phyloP scores from a whole-genome alignment of 2,329 filamentous ascomycete species.

The Diaporthe vexans region DNA sequence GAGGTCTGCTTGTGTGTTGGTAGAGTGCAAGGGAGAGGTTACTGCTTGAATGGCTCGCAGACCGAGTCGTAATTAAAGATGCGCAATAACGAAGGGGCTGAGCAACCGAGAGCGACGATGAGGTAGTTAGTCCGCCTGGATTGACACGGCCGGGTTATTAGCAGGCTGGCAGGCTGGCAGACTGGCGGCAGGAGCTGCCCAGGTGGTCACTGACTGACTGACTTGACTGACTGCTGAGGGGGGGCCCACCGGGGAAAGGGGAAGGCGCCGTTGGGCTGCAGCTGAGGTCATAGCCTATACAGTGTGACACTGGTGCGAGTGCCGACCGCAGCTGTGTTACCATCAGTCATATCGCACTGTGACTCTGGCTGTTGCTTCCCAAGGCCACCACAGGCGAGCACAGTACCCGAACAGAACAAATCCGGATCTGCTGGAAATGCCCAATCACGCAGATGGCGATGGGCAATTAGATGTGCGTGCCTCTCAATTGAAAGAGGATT shows the following conservation, averaged over 20 bases:
- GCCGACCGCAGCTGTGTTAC: not conserved
- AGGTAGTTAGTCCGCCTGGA: constrained; percentile 33
- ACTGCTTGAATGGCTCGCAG: constrained; percentile 14
- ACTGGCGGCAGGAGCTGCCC: constrained; percentile 33
- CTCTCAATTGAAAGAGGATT: not conserved
- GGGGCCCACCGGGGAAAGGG: constrained; percentile 41
- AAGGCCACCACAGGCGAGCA: constrained; percentile 11
- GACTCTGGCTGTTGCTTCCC: constrained; percentile 13
- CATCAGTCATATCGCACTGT: constrained; percentile 5
- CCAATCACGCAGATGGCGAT: constrained; percentile 18
- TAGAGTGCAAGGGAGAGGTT: not conserved
- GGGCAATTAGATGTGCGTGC: not conserved
- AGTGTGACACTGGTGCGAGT: constrained; percentile 1
- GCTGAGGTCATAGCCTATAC: constrained; percentile 39
- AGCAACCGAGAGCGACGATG: constrained; percentile 40
- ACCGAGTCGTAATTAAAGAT: constrained; percentile 34
- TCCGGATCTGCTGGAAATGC: constrained; percentile 22
- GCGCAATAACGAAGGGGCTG: constrained; percentile 38
- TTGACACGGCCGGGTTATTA: constrained; percentile 15
- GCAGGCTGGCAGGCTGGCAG: constrained; percentile 26
- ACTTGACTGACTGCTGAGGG: constrained; percentile 35
- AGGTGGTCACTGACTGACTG: constrained; percentile 27
- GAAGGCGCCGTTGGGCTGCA: constrained; percentile 40
- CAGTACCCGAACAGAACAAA: not conserved
- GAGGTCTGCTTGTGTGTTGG: constrained; percentile 8